Percentiles rank a stretch among this genome's conserved stretches.
Evolutionary conservation across 345 rosid genomes (phyloP).

Genomic region (Ceriops zippeliana): DNA sequence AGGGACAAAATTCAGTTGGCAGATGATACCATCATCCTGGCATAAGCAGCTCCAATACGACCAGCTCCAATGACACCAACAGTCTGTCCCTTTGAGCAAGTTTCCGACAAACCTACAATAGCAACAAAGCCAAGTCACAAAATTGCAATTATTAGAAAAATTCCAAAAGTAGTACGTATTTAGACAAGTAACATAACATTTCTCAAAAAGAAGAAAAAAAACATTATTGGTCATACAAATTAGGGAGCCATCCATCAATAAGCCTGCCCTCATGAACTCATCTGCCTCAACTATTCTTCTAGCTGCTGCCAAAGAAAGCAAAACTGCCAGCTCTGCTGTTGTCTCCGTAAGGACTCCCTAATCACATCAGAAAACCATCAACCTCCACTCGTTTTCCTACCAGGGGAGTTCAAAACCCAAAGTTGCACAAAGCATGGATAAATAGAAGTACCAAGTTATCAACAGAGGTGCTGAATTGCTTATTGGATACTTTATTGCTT

Average conservation of each 20-base stretch:
- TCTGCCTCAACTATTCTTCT: slow-evolving; percentile 97
- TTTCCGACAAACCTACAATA: slow-evolving; percentile 77
- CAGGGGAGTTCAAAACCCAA: too few species aligned
- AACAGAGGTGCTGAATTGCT: neutral
- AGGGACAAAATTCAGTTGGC: neutral
- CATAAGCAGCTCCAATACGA: slow-evolving; percentile 96
- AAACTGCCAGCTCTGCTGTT: slow-evolving; percentile 94
- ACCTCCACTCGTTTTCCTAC: neutral
- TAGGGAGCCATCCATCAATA: slow-evolving; percentile 98
- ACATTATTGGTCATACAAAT: slow-evolving; percentile 41
- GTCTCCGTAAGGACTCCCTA: slow-evolving; percentile 98
- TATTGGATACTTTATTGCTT: too few species aligned
- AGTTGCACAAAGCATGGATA: neutral
- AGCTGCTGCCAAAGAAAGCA: slow-evolving; percentile 83
- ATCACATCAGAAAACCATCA: slow-evolving; percentile 8
- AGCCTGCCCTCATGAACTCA: slow-evolving; percentile 89
- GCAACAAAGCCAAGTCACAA: slow-evolving; percentile 3
- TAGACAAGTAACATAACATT: neutral
- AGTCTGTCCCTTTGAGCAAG: slow-evolving; percentile 96
- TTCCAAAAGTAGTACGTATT: neutral
- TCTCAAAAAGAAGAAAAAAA: too few species aligned
- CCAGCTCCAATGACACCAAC: slow-evolving; percentile 99
- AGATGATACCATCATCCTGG: slow-evolving; percentile 84
- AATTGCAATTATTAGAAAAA: neutral
- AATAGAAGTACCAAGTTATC: too few species aligned